phyloP scores from a whole-genome alignment of 1,284 basidiomycete species.

The Ceratobasidium sp. region DNA sequence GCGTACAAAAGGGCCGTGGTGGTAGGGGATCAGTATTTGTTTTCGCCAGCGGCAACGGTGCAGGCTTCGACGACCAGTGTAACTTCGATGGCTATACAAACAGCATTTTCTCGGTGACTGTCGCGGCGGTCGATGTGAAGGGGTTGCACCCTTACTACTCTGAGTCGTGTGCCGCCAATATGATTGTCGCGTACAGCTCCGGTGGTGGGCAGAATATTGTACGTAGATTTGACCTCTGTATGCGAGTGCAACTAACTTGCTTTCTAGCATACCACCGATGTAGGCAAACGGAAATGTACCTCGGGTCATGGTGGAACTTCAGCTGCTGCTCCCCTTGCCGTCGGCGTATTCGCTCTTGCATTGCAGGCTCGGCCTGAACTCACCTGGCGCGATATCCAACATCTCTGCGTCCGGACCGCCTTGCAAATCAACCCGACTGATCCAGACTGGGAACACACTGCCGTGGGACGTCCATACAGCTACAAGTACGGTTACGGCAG shows the following conservation, averaged over 20 bases:
- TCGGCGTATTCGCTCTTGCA: conserved; percentile 90
- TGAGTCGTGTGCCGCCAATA: conserved; percentile 96
- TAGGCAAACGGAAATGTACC: conserved; percentile 88
- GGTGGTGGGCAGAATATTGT: conserved; percentile 95
- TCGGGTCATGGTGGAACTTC: conserved; percentile 94
- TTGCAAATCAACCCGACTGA: conserved; percentile 88
- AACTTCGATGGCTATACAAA: conserved; percentile 99
- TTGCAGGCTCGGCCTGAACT: conserved; percentile 90
- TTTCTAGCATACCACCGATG: conserved; percentile 91
- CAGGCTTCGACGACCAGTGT: conserved; percentile 92
- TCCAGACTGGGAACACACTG: conserved; percentile 93
- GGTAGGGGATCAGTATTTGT: conserved; percentile 97
- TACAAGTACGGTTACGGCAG: conserved; percentile 98
- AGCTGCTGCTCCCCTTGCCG: conserved; percentile 96
- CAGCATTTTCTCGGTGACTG: conserved; percentile 96
- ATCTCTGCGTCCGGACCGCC: conserved; percentile 87
- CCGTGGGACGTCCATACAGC: conserved; percentile 84
- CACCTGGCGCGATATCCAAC: conserved; percentile 97
- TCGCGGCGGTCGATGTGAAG: conserved; percentile 92
- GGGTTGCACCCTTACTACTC: conserved; percentile 98
- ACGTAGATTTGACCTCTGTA: conserved; percentile 55
- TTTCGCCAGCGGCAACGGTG: conserved; percentile 98
- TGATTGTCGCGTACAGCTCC: conserved; percentile 96
- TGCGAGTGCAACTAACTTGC: not conserved
- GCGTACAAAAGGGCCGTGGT: conserved; percentile 89